These are phyloP conservation scores for Melanogaster broomeanus DNA, from an alignment of 768 basidiomycete genomes.

Conservation along the genomic window DNA sequence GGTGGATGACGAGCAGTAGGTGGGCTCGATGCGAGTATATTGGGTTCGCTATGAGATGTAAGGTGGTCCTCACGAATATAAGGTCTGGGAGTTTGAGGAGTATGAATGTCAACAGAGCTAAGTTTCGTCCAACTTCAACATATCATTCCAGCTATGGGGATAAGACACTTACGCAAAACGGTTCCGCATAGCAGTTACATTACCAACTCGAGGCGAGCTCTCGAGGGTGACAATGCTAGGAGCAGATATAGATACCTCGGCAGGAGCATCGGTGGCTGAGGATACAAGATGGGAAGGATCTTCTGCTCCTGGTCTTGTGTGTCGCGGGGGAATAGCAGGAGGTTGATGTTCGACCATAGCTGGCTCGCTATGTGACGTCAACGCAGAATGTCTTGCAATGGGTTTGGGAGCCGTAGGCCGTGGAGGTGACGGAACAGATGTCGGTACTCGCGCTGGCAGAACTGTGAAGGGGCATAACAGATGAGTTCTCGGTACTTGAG, in stretches of 20 bases:
- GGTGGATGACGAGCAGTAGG: constrained; percentile 23
- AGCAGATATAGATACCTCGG: neutral
- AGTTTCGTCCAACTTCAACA: neutral
- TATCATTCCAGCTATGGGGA: neutral
- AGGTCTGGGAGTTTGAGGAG: constrained; percentile 31
- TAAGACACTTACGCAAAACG: constrained; percentile 26
- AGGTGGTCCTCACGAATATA: constrained; percentile 13
- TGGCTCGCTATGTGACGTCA: constrained; percentile 24
- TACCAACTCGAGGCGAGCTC: constrained; percentile 13
- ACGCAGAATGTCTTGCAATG: constrained; percentile 10
- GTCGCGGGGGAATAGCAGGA: constrained; percentile 18
- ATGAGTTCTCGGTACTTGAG: neutral
- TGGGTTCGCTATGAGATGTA: constrained; percentile 22
- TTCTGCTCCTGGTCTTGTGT: constrained; percentile 7
- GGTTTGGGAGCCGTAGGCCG: constrained; percentile 20
- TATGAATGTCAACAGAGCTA: constrained; percentile 34
- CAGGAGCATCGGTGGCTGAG: constrained; percentile 2
- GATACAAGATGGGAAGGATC: constrained; percentile 3
- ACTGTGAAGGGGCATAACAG: constrained; percentile 8
- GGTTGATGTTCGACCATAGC: constrained; percentile 9
- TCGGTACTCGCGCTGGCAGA: neutral
- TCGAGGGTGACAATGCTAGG: neutral
- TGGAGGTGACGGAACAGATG: constrained; percentile 12
- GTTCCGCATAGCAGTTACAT: constrained; percentile 42
- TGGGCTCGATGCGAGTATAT: constrained; percentile 24